phyloP scores from a whole-genome alignment of 768 basidiomycete species.

The Leccinum arenicola region DNA sequence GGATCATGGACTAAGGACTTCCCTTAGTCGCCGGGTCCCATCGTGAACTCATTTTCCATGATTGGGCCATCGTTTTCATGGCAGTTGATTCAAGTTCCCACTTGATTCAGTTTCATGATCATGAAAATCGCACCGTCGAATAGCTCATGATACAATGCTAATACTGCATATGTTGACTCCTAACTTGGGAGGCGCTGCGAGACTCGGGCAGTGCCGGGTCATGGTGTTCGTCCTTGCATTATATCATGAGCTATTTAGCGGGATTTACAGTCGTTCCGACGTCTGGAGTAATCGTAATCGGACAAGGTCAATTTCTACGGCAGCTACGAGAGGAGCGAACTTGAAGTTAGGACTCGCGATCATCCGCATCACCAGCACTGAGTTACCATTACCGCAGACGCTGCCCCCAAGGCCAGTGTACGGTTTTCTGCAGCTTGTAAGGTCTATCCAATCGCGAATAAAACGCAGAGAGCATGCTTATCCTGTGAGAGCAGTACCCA shows the following conservation, averaged over 20 bases:
- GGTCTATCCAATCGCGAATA: not conserved
- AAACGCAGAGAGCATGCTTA: not conserved
- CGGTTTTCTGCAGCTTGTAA: not conserved
- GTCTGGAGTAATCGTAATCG: not conserved
- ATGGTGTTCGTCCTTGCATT: slow-evolving; percentile 2
- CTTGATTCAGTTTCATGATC: not conserved
- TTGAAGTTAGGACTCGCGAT: not conserved
- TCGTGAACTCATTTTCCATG: not conserved
- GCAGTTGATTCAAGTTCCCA: not conserved
- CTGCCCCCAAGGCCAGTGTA: not conserved
- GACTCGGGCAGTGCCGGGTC: not conserved
- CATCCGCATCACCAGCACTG: not conserved
- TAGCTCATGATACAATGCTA: slow-evolving; percentile 16
- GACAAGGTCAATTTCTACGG: not conserved
- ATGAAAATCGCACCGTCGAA: not conserved
- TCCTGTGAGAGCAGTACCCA: not conserved
- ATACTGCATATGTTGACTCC: not conserved
- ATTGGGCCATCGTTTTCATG: not conserved
- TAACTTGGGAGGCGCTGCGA: not conserved
- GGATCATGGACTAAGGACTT: not conserved
- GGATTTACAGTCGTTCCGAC: not conserved
- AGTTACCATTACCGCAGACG: no score
- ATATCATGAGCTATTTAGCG: slow-evolving; percentile 14
- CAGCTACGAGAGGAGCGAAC: not conserved
- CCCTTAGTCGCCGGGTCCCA: not conserved